phyloP scores from a whole-genome alignment of 2,329 filamentous ascomycete species.

The Aspergillus unguis region DNA sequence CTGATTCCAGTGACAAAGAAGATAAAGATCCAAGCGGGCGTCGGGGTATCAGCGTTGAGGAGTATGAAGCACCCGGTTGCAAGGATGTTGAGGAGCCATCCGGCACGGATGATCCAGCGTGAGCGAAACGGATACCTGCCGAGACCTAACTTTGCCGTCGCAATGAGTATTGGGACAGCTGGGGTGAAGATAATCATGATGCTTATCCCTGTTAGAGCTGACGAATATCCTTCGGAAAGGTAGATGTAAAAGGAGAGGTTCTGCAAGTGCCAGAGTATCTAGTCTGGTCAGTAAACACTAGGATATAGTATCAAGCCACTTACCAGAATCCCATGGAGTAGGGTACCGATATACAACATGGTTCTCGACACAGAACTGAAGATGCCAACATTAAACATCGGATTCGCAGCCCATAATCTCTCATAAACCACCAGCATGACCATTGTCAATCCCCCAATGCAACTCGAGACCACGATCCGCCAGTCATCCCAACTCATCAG shows the following conservation, averaged over 20 bases:
- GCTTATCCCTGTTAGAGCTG: slow-evolving; percentile 37
- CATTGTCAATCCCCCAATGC: slow-evolving; percentile 32
- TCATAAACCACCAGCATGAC: slow-evolving; percentile 38
- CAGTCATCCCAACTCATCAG: slow-evolving; percentile 37
- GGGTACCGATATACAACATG: slow-evolving; percentile 41
- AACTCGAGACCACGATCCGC: slow-evolving; percentile 40
- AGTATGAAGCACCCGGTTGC: slow-evolving; percentile 39
- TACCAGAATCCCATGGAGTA: slow-evolving; percentile 45
- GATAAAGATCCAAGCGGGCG: slow-evolving; percentile 35
- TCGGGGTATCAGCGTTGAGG: slow-evolving; percentile 32
- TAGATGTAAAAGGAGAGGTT: slow-evolving; percentile 44
- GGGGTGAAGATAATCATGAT: slow-evolving; percentile 37
- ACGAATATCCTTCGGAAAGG: slow-evolving; percentile 32
- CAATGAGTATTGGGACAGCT: slow-evolving; percentile 18
- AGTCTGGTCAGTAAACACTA: background rate
- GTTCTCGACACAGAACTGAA: slow-evolving; percentile 36
- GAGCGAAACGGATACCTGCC: slow-evolving; percentile 16
- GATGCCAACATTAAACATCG: slow-evolving; percentile 37
- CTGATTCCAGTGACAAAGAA: slow-evolving; percentile 42
- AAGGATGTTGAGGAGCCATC: slow-evolving; percentile 40
- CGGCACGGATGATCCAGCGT: slow-evolving; percentile 43
- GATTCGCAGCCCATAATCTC: slow-evolving; percentile 29
- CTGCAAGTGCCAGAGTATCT: slow-evolving; percentile 45
- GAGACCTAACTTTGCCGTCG: slow-evolving; percentile 18
- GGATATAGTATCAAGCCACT: slow-evolving; percentile 15